Conservation (phyloP, 306 rosid genomes). For the Psophocarpus tetragonolobus region DNA sequence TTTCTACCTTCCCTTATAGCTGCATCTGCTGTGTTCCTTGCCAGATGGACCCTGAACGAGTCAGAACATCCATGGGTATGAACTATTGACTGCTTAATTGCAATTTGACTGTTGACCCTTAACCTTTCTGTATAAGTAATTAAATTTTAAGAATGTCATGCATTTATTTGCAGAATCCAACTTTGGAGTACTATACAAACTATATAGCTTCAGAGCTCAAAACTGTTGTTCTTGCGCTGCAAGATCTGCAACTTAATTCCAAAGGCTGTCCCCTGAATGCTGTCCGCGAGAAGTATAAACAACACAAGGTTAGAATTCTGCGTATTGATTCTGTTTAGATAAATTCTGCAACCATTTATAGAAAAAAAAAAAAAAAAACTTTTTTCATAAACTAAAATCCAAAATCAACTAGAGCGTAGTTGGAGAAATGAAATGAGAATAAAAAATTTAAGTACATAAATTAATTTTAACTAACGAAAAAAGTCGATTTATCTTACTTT, state of each 20-base stretch:
- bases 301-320: conserved; percentile 51
- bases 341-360: neutral
- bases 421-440: too few species aligned
- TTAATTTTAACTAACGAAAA: neutral
- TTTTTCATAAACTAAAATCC: neutral
- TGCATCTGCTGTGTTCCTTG: conserved; percentile 82
- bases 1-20: conserved; percentile 79
- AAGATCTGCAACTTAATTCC: conserved; percentile 64
- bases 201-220: conserved; percentile 67
- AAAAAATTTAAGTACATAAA: too few species aligned
- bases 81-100: conserved; percentile 10
- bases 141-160: conserved; percentile 7
- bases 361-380: neutral
- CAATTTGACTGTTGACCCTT: neutral
- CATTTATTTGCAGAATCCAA: conserved; percentile 57
- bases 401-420: too few species aligned
- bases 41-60: conserved; percentile 76
- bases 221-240: conserved; percentile 65
- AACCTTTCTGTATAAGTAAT: neutral
- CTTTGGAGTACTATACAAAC: conserved; percentile 71
- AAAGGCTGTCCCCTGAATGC: conserved; percentile 56
- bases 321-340: neutral
- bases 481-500: too few species aligned
- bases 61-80: conserved; percentile 86
- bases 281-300: conserved; percentile 70